These are phyloP conservation scores for Panellus pusillus DNA, from an alignment of 768 basidiomycete genomes.

Conservation along the genomic window DNA sequence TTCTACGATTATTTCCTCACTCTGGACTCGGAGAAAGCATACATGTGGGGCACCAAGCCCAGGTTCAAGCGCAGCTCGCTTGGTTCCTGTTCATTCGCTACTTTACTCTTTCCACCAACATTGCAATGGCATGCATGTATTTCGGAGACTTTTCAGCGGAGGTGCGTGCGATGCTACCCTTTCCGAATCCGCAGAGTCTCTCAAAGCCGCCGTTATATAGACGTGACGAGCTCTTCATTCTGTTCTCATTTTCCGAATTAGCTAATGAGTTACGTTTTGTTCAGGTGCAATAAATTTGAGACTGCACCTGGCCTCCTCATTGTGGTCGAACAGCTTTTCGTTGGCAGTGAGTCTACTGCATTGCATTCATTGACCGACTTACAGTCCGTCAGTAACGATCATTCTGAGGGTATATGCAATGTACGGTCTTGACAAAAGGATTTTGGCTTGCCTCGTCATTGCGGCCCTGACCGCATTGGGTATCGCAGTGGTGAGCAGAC, in stretches of 20 bases:
- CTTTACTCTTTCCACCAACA: not conserved
- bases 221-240: not conserved
- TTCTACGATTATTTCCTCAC: not conserved
- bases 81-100: constrained; percentile 1
- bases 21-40: not conserved
- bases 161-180: not conserved
- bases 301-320: not conserved
- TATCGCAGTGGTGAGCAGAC: not conserved
- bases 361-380: not conserved
- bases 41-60: not conserved
- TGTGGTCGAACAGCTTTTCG: not conserved
- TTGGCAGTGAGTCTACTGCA: not conserved
- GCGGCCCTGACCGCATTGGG: not conserved
- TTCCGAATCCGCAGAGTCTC: not conserved
- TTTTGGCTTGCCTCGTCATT: not conserved
- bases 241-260: not conserved
- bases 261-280: not conserved
- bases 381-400: not conserved
- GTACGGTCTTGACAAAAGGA: not conserved
- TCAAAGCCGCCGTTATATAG: not conserved
- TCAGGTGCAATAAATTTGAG: not conserved
- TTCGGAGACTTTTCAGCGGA: not conserved
- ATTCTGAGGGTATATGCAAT: not conserved
- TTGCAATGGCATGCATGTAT: not conserved
- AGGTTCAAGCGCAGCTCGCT: not conserved